Evolutionary conservation across 495 filamentous ascomycete genomes (phyloP), one percentile per base, ranked within the genome.

Genomic region (Penicillium turbatum): DNA sequence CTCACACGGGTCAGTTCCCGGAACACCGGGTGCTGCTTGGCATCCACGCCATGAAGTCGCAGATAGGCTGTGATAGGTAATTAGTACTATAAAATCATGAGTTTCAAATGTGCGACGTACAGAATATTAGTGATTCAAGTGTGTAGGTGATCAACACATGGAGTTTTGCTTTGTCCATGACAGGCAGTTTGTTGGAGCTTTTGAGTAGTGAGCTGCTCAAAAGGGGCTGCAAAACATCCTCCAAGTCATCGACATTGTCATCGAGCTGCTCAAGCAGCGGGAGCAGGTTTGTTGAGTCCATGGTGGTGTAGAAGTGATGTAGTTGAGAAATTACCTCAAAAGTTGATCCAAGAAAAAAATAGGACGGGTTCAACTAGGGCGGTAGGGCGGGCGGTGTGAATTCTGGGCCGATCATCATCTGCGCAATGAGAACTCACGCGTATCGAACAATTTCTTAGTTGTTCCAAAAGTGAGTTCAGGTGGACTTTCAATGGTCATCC

Each of bases 121-220:
- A 92, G 70, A 95, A 97, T 17, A 97, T 68, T 12, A 96, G 73
- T n/a, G 90, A 95, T 57, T 97, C 91, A 45, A 98, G 83, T 0
- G 91, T 81, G 66, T 97, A 97, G 0, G 89, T 85, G 40, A 83
- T 73, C 29, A 93, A 69, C 15, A 95, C 85, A 62, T 93, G 88
- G 51, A 96, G 83, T 72, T 96, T 95, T 16, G 93, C 92, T 68
- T 89, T 93, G 76, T 98, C 93, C 51, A 97, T 75, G 9, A 98
- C 77, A 1, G 95, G 91, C 30, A 98, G 74, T 67, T 89, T 93
- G 51, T 79, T 83, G 6, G 89, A 82, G 8, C 79, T 76, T 44
- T 87, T 82, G 19, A 82, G 72, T 21, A 97, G 62, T 17, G 85
- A 75, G 27, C 68, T 72, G 16, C 78, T 76, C 29, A 95, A 67